phyloP scores from a whole-genome alignment of 1,284 basidiomycete genomes.

The Pseudozyma thailandica region DNA sequence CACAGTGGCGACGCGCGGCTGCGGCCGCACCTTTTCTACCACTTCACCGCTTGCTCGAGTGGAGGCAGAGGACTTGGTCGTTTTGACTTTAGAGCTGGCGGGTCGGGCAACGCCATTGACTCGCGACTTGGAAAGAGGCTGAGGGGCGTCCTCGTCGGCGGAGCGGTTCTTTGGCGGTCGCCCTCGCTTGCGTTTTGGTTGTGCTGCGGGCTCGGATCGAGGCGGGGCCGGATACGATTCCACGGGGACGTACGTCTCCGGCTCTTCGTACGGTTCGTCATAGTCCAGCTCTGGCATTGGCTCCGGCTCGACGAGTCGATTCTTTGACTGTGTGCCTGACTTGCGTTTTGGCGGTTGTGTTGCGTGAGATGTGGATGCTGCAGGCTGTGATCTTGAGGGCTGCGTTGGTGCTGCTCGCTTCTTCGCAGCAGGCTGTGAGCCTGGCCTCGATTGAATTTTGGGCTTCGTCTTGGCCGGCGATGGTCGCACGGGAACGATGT shows the following conservation, averaged over 20 bases:
- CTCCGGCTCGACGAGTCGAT: constrained; percentile 1
- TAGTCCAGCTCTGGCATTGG: constrained; percentile 8
- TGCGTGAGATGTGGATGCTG: constrained; percentile 7
- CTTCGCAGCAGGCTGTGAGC: constrained; percentile 2
- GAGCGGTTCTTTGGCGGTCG: constrained; percentile 21
- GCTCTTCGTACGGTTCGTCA: constrained; percentile 16
- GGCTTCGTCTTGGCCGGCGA: constrained; percentile 7
- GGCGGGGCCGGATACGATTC: background rate
- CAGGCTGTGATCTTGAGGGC: background rate
- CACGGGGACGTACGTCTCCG: background rate
- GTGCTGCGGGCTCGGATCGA: constrained; percentile 6
- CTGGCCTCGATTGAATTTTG: constrained; percentile 10
- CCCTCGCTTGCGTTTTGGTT: constrained; percentile 28
- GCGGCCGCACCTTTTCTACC: constrained; percentile 36
- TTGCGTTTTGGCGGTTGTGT: constrained; percentile 22
- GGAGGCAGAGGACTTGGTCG: background rate
- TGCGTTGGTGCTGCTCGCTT: background rate
- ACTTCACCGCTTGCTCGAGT: constrained; percentile 22
- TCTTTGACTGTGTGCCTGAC: constrained; percentile 5
- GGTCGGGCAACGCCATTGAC: background rate
- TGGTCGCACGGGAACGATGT: constrained; percentile 12
- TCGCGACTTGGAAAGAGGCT: constrained; percentile 20
- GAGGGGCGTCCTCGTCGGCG: constrained; percentile 9
- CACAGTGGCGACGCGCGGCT: constrained; percentile 22
- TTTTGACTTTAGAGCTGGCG: constrained; percentile 18